A percentile compares a stretch with the other conserved stretches of the same genome.
These are phyloP conservation scores for Ricinus communis DNA, from an alignment of 345 rosid species.

Conservation along the genomic window DNA sequence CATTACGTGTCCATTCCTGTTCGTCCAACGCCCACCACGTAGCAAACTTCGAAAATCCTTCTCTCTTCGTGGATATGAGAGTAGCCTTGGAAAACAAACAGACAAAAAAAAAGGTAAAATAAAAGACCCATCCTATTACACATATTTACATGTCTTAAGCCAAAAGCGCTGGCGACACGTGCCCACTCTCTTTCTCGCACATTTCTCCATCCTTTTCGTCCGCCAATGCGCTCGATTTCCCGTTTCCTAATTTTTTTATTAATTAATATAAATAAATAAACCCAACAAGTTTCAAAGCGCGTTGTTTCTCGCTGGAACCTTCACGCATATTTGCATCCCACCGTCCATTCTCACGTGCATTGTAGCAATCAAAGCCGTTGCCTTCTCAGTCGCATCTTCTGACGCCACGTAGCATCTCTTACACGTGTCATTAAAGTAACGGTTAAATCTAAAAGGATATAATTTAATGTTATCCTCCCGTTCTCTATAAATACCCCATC, in stretches of 20 bases:
- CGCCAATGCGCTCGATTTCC: no score
- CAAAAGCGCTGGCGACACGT: conserved; percentile 11
- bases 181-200: neutral
- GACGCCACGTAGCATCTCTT: neutral
- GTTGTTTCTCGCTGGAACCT: conserved; percentile 20
- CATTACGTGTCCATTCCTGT: neutral
- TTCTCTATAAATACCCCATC: conserved; percentile 26
- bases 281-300: no score
- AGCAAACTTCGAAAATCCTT: neutral
- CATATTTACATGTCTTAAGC: neutral
- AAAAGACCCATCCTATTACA: no score
- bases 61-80: conserved; percentile 24
- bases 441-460: neutral
- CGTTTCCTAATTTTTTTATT: neutral
- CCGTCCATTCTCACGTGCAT: conserved; percentile 47
- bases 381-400: conserved; percentile 23
- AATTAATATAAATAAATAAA: neutral
- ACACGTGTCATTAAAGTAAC: conserved; percentile 35
- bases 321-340: conserved; percentile 38
- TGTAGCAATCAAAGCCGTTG: conserved; percentile 47
- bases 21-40: neutral
- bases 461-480: conserved; percentile 37
- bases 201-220: neutral
- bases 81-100: conserved; percentile 12
- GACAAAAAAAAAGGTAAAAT: conserved; percentile 1